phyloP scores from a whole-genome alignment of 2,329 filamentous ascomycete genomes.

The Aspergillus viridinutans region DNA sequence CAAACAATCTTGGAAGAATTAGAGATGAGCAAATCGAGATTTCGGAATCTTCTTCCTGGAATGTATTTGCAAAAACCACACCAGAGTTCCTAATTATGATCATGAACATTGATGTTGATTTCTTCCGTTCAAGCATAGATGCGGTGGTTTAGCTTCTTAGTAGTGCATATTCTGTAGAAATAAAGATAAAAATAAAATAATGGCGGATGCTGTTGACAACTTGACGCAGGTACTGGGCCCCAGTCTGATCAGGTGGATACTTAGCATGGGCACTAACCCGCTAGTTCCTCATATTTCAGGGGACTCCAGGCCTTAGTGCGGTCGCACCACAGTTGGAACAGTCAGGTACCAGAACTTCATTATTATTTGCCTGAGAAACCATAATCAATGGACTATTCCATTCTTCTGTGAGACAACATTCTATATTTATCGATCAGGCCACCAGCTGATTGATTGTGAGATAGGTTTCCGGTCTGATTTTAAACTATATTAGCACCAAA shows the following conservation, averaged over 20 bases:
- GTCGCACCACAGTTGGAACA: neutral
- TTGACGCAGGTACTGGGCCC: conserved; percentile 7
- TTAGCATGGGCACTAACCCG: neutral
- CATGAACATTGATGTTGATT: neutral
- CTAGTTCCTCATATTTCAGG: neutral
- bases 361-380: neutral
- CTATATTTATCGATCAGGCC: neutral
- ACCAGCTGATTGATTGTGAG: neutral
- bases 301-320: neutral
- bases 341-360: neutral
- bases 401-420: neutral
- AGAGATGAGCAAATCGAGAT: neutral
- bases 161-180: neutral
- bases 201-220: neutral
- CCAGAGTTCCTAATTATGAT: neutral
- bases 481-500: neutral
- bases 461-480: neutral
- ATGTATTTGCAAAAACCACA: neutral
- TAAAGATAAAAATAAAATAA: neutral
- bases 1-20: neutral
- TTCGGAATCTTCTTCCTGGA: neutral
- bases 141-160: neutral
- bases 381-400: neutral
- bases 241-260: conserved; percentile 3
- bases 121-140: neutral